Base-by-base conservation (phyloP, 352 stramenopile species). In the Pythium plurisporium region DNA sequence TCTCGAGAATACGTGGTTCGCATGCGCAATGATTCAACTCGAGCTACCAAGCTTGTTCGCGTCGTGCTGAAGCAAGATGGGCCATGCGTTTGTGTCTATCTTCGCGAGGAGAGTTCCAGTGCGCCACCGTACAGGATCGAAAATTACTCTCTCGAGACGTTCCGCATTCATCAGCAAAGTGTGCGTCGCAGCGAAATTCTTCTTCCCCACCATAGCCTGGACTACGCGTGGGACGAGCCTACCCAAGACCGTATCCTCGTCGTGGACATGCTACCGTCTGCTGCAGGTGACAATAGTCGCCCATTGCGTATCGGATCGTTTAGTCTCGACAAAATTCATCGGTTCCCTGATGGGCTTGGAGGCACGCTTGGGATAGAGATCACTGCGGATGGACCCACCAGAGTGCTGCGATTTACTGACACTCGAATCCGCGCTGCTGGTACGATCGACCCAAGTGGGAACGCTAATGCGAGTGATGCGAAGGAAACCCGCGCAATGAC, bases 181-280 rank as follows among this genome's bases (percentile, higher is more conserved):
- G 86, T 95, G 3, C 79, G 82, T 27, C 79, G 76, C 34, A 93
- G 82, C 65, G 86, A 95, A 36, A 91, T 94, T 54, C 52, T 95
- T 29, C 64, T 95, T 19, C 86, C 86, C 20, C 85, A 95, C 55
- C 86, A 95, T 47, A 94, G 80, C 36, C 63, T 91, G 7, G 83
- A 94, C 38, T 95, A 95, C 62, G 82, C 86, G 4, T 95, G 86
- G 86, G 86, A 95, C 56, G 86, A 95, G 33, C 86, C 86, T 5
- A 91, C 84, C 6, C 72, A 93, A 62, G 76, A 87, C 23, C 75
- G 78, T 4, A 68, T 89, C 42, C 65, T 95, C 6, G 81, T 95
- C 1, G 86, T 95, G 3, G 86, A 95, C 36, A 94, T 94, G 83
- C 76, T 95, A 11, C 86, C 86, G 5, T 95, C 86, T 11, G 83